Evolutionary conservation across 331 rosid genomes (phyloP), one percentile per base, ranked within the genome.

Genomic region (Rhamnella rubrinervis): DNA sequence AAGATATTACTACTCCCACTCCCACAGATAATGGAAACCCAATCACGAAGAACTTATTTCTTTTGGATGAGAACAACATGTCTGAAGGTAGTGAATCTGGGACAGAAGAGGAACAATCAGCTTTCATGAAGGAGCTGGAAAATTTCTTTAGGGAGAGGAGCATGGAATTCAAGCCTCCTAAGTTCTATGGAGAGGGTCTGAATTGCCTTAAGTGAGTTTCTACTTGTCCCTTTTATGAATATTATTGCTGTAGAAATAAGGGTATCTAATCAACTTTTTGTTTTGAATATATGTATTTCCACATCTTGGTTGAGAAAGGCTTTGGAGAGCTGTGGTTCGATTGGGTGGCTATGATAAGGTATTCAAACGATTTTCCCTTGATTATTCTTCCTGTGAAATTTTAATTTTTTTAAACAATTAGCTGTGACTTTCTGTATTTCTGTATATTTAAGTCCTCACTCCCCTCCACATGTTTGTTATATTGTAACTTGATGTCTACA

Each of bases 261-360:
- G 17, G 51, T 16, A 20, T 26, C 18, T 37, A 17, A 41, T 61
- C 8, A 35, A 16, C 19, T 40, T 39, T 41, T 77, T 71, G 19
- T 63, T 65, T 65, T 75, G 64, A 50, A 67, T 75, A 67, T 53
- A 81, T 85, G 62, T 84, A 19, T 68, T 23, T 66, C 1, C 25
- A 49, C 46, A 77, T 66, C 75, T 74, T 81, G 61, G 20, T 67
- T 75, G 62, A 44, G 71, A 57, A 75, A 93, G 99, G 97, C 86
- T 95, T 67, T 95, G 96, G 93, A 95, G 96, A 77, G 86, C 96
- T 13, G 99, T 95, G 75, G 89, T 78, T 4, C 87, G 90, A 83
- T 82, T 95, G 89, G 99, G 99, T 66, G 99, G 99, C 85, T 95
- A 95, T 87, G 97, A 91, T 70, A 95, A 91, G 99, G 99, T 95